Percentiles rank a stretch among this genome's conserved stretches.
These are phyloP conservation scores for Choanephora cucurbitarum DNA, from an alignment of 371 early-diverging fungal genomes.

Conservation along the genomic window DNA sequence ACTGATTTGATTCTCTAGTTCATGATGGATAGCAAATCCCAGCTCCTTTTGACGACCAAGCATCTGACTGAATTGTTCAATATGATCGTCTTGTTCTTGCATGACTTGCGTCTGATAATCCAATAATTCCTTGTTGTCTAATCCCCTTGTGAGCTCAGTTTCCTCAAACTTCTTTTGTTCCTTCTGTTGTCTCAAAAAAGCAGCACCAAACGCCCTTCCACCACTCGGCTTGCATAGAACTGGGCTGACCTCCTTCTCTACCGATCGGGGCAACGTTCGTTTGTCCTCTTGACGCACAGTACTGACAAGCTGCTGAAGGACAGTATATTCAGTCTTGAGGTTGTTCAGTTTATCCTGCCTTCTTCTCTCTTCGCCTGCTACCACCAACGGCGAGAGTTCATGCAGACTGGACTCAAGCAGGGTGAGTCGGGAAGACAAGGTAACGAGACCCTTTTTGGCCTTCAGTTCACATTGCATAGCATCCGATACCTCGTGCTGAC, in stretches of 20 bases:
- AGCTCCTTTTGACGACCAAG: constrained; percentile 81
- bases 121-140: constrained; percentile 75
- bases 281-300: constrained; percentile 42
- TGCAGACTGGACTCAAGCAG: constrained; percentile 64
- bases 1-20: constrained; percentile 85
- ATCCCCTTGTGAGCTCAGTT: constrained; percentile 71
- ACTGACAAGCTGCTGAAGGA: constrained; percentile 52
- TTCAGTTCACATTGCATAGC: constrained; percentile 75
- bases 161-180: constrained; percentile 49
- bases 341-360: constrained; percentile 73
- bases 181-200: constrained; percentile 33
- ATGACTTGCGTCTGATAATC: constrained; percentile 75
- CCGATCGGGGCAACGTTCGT: background rate
- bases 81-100: constrained; percentile 77
- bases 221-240: too few relatives aligned
- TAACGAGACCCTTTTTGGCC: constrained; percentile 70
- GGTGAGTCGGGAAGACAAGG: constrained; percentile 44
- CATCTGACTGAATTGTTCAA: constrained; percentile 72
- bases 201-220: constrained; percentile 69
- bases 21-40: constrained; percentile 82
- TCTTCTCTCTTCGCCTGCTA: constrained; percentile 70
- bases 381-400: constrained; percentile 43
- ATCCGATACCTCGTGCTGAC: constrained; percentile 71
- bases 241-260: too few relatives aligned
- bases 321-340: constrained; percentile 67